Percentiles rank a stretch among this genome's conserved stretches.
These are phyloP conservation scores for Coccinonectria pachysandricola DNA, from an alignment of 2,329 filamentous ascomycete genomes.

Conservation along the genomic window DNA sequence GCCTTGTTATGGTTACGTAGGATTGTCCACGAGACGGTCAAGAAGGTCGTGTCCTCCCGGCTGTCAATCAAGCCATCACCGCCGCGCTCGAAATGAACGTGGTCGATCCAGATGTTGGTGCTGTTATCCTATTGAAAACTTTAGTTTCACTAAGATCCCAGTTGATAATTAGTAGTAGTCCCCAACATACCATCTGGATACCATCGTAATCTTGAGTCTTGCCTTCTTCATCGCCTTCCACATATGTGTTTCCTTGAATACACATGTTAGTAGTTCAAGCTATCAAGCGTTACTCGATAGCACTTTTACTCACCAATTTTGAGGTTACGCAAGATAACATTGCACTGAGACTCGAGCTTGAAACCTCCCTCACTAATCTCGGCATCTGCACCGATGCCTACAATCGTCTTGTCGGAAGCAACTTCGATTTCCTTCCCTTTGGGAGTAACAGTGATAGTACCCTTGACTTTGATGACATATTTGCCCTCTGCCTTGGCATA, in stretches of 20 bases:
- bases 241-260: constrained; percentile 6
- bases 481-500: constrained; percentile 12
- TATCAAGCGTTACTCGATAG: not conserved
- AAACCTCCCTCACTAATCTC: constrained; percentile 16
- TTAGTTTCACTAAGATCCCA: no score
- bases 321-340: constrained; percentile 16
- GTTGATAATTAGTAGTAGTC: no score
- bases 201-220: constrained; percentile 16
- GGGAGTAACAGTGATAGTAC: constrained; percentile 12
- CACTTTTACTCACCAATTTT: constrained; percentile 8
- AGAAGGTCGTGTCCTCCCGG: constrained; percentile 17
- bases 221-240: constrained; percentile 12
- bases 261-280: not conserved
- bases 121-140: constrained; percentile 11
- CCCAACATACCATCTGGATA: constrained; percentile 14
- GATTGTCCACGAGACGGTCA: constrained; percentile 17
- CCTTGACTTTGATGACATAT: constrained; percentile 16
- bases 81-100: constrained; percentile 13
- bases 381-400: constrained; percentile 13
- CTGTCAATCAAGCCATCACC: constrained; percentile 17
- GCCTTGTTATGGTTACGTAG: constrained; percentile 17
- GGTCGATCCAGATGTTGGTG: constrained; percentile 19
- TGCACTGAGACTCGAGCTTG: constrained; percentile 10
- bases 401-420: constrained; percentile 15
- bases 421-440: constrained; percentile 15